Base-by-base conservation (phyloP, 2,329 filamentous ascomycete species). In the Paraconiothyrium sp. region DNA sequence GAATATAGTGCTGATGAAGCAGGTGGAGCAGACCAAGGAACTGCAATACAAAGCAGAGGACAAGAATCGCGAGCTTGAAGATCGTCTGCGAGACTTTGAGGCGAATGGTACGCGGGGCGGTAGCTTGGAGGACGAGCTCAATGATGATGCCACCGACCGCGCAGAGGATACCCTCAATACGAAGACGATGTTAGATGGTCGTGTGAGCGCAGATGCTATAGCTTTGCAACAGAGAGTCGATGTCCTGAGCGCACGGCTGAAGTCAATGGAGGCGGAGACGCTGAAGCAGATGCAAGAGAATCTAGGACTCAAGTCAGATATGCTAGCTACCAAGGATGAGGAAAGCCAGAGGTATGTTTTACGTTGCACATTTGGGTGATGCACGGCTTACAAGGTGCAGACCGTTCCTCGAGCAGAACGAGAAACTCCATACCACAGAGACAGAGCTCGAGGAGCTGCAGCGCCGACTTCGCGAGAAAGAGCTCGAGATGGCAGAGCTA, bases 11-110 rank as follows among this genome's bases (percentile, higher is more conserved):
- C 76, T 83, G 1, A 76, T 79, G 61, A 81, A 84, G 61, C 81
- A 83, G 64, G 73, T 82, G 9, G 81, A 84, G 58, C 81, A 82
- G 43, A 80, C 80, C 39, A 75, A 78, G 24, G 82, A 84, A 58
- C 70, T 83, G 32, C 81, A 84, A 57, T 79, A 80, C 58, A 79
- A 80, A 32, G 82, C 83, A 32, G 81, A 84, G 54, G 82, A 84
- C 50, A 78, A 77, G 2, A 80, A 82, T 35, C 77, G 80, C 51
- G 82, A 84, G 50, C 76, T 84, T 7, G 80, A 83, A 63, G 77
- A 80, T 32, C 78, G 78, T 54, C 74, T 84, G 47, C 77, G 80
- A 14, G 81, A 83, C 4, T 69, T 80, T 11, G 78, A 80, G 37
- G 67, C 76, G 0, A 77, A 78, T 14, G 69, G 72, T 41, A 64